phyloP scores from a whole-genome alignment of 2,329 filamentous ascomycete genomes.

The Ophiostoma ulmi region DNA sequence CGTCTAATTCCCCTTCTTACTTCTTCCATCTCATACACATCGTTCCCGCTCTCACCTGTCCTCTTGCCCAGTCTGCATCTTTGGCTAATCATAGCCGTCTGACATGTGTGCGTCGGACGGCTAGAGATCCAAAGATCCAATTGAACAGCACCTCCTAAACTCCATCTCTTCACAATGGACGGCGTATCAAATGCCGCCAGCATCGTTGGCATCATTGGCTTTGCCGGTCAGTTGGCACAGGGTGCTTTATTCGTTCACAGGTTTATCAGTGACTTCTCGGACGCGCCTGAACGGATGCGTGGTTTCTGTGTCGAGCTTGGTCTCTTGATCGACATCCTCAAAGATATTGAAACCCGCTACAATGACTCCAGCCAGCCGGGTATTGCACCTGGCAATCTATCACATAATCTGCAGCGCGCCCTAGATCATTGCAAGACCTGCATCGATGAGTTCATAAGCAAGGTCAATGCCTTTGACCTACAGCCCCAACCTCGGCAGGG shows the following conservation, averaged over 20 bases:
- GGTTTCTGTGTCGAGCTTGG: neutral
- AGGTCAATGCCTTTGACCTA: neutral
- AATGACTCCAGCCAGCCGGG: neutral
- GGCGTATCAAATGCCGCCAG: neutral
- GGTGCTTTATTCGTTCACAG: neutral
- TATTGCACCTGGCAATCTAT: neutral
- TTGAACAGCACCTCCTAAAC: neutral
- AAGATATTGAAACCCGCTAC: neutral
- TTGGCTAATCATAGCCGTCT: neutral
- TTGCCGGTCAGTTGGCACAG: neutral
- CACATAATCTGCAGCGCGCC: neutral
- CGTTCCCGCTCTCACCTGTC: no score
- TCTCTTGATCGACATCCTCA: neutral
- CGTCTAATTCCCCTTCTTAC: no score
- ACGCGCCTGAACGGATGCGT: neutral
- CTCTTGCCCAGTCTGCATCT: no score
- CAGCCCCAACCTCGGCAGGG: neutral
- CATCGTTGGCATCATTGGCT: neutral
- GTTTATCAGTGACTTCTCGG: neutral
- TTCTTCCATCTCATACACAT: no score
- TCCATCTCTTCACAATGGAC: neutral
- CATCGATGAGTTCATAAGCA: neutral
- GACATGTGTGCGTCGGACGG: neutral
- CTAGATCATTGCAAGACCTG: neutral
- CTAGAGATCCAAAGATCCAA: neutral